A percentile compares a stretch with the other conserved stretches of the same genome.
Evolutionary conservation across 2,329 filamentous ascomycete species (phyloP).

Genomic region (Aspergillus versicolor): DNA sequence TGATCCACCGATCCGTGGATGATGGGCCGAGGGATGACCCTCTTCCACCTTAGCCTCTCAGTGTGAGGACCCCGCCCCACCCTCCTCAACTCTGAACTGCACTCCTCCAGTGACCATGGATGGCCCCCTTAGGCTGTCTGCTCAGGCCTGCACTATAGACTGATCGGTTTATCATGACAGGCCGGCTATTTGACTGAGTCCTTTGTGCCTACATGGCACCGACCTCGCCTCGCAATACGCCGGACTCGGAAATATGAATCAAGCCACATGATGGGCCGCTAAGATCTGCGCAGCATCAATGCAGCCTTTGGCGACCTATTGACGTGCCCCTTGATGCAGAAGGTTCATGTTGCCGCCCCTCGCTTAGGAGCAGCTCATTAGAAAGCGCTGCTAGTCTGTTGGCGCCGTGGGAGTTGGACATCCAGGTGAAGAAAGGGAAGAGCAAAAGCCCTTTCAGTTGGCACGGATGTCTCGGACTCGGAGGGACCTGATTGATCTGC

Average conservation of each 20-base stretch:
- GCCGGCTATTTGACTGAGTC: no score
- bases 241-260: not conserved
- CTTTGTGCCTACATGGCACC: no score
- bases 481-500: not conserved
- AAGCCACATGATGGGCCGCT: not conserved
- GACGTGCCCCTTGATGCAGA: slow-evolving; percentile 15
- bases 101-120: no score
- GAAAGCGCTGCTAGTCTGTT: not conserved
- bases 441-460: not conserved
- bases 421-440: not conserved
- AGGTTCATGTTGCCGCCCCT: slow-evolving; percentile 13
- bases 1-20: slow-evolving; percentile 13
- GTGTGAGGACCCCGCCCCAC: not conserved
- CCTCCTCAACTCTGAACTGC: no score
- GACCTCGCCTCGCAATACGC: not conserved
- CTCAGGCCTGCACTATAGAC: no score
- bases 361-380: slow-evolving; percentile 1
- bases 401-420: not conserved
- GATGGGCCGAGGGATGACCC: slow-evolving; percentile 12
- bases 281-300: not conserved
- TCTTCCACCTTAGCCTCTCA: not conserved
- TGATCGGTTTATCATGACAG: no score
- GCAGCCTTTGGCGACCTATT: slow-evolving; percentile 4
- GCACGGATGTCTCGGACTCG: slow-evolving; percentile 13
- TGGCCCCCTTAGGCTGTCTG: no score